Base-by-base conservation (phyloP, 2,329 filamentous ascomycete genomes). In the Lizonia empirigonia region DNA sequence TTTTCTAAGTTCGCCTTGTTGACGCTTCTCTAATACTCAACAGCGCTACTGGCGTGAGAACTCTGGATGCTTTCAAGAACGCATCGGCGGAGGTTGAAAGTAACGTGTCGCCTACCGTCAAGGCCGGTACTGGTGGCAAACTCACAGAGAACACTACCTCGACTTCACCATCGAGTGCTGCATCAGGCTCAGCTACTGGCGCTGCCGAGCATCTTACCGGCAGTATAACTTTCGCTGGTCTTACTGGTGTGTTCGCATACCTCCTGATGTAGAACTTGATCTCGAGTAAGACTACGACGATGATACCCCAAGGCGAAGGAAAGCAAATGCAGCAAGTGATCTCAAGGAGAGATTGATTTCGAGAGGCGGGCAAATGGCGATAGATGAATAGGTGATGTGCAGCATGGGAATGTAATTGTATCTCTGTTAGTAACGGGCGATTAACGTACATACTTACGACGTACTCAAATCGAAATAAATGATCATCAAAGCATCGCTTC, bases 241-340 rank as follows among this genome's bases (percentile, higher is more conserved):
- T 65, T 23, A 50, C 66, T 12, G 61, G 64, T 48, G 50, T 63
- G 34, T 63, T 69, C 41, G 62, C 67, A 19, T 71, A 67, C 61
- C 56, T 68, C 53, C 53, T 70, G 45, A 56, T 71, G 46, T 70
- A 67, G 64, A 40, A 34, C 23, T 12, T 45, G 19, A 39, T 33
- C 4, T 9, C 10, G n/a, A 50, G 26, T 36, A 23, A n/a, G 44
- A 15, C 37, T 30, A 34, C 23, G 41, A 29, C 32, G 42, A 54
- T 44, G 47, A 65, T 63, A 59, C 56, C 59, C 53, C 42, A 5
- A 52, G 30, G 26, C 29, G 13, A 37, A 27, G n/a, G 32, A 22
- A 24, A 13, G 12, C 5, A 22, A 7, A 26, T 4, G 34, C 13
- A 13, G n/a, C 19, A 16, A 40, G 10, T 29, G 22, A 1, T 18